Evolutionary conservation across 164 flowering plant genomes (phyloP), one percentile per base, ranked within the genome.

Genomic region (Annona cherimola): DNA sequence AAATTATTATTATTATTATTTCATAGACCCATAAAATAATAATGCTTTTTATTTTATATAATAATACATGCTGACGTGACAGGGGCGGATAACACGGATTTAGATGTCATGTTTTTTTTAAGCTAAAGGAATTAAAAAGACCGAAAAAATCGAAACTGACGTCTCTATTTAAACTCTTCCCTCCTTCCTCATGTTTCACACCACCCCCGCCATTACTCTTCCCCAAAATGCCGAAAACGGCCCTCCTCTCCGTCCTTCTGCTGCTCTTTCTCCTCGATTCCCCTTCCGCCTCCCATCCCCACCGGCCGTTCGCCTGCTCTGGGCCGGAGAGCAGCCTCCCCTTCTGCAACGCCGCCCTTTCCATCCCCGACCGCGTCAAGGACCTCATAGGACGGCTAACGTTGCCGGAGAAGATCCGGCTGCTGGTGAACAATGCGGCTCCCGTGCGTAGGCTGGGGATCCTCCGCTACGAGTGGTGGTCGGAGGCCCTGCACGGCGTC

Each of bases 401-500:
- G 7, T 75, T 92, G 80, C 81, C 76, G 11, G 99, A 94, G 83
- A 94, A 94, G 77, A 83, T 89, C 3, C 57, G 74, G 68, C 77
- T 87, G 72, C 81, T 94, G 14, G 97, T 86, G 46, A 83, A 88
- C 86, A 86, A 83, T 72, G 96, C 99, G 0, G 86, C 84, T 0
- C 77, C 86, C 2, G 89, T 92, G 62, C 88, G 92, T 5, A 74
- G 96, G 75, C 89, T 94, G n/a, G 97, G 97, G 66, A 87, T 94
- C 64, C 74, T 73, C 65, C 87, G 86, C 14, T 92, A 94, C 64
- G 96, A 92, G 81, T 95, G 99, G 99, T 95, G 99, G 99, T 92
- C 97, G 5, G 99, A 94, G 88, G 97, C 92, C 2, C 88, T 94
- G 57, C 98, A 94, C 59, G 99, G 99, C 3, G 90, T 94, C 4